Evolutionary conservation across 805 yeast genomes (phyloP), one percentile per base, ranked within the genome.

Genomic region (Metschnikowia picachoensis): DNA sequence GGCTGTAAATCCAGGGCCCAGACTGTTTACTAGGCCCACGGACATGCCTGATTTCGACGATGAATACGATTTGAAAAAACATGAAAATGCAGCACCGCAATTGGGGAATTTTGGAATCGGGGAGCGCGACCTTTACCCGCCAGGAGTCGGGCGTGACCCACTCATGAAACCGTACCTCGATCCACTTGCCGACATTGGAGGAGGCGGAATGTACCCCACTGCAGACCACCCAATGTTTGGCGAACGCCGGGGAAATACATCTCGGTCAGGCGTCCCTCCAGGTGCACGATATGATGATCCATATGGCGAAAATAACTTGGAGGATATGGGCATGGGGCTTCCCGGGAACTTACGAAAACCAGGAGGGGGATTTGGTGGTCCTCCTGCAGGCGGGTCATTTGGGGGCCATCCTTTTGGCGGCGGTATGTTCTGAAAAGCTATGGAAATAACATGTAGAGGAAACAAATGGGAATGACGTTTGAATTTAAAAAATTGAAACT

Each of bases 241-340:
- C 14, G 53, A 53, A n/a, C 39, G 41, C 6, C 42, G 37, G 4
- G 66, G 66, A 3, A 51, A 55, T 36, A 52, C 67, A 4, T 54
- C 67, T 1, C 58, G 70, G 13, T 46, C 58, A 30, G 71, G 73
- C 2, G 65, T 63, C 35, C 73, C 75, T 4, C 73, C 73, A 0
- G 80, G 81, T 4, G 76, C 81, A 6, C 56, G 83, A 30, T 77
- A 60, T 51, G 82, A 78, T 53, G 80, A 77, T 46, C 83, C 83
- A 0, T 55, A 67, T 39, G 62, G 71, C 14, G 73, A 68, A 25
- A 77, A 74, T 35, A 72, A 73, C 52, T 46, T 74, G 47, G 74
- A 72, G 35, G 59, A 66, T 31, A 44, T 72, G 44, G 80, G 81
- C 1, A 60, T 59, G 41, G 80, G 81, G 0, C 60, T 76, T 10